Base-by-base conservation (phyloP, 768 basidiomycete species). In the Tricholomella constricta region DNA sequence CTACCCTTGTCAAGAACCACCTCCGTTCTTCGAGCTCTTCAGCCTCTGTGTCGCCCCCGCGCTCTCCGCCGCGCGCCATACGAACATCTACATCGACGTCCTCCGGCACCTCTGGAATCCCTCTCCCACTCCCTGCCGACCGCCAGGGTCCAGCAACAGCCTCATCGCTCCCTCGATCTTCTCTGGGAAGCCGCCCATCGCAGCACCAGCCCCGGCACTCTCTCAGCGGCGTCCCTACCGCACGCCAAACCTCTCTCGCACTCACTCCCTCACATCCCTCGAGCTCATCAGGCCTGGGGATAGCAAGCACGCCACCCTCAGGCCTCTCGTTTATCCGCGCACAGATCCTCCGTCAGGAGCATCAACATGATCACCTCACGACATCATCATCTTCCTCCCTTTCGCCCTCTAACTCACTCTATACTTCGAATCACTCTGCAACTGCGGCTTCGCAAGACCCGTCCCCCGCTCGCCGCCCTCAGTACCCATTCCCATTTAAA, bases 1-100 rank as follows among this genome's bases (percentile, higher is more conserved):
- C 89, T 0, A 91, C 90, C 0, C 73, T 91, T 10, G 74, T 77
- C 27, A 84, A 82, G 77, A 81, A 85, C 62, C 79, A 80, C 52
- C 81, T 81, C 50, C 78, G 84, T 4, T 81, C 84, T 50, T 83
- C 80, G 8, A 55, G 66, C 12, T 60, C 60, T 2, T 58, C 63
- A 1, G 48, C 59, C 10, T 51, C 57, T 25, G 19, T 49, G 12
- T 51, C 53, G 11, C 58, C 67, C 2, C 61, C 68, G 25, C 67
- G 67, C 35, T 70, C 62, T 47, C 69, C 69, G 35, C 68, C 63
- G n/a, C 63, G 60, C n/a, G 63, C 64, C 26, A 65, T 63, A 45
- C 64, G 59, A 14, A 47, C 59, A 17, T 54, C 54, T 11, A 22
- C 51, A 7, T 50, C 44, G 36, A 12, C 49, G 7, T 27, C 32